Conservation (phyloP, 2,329 filamentous ascomycete genomes). For the Talaromyces sp. region DNA sequence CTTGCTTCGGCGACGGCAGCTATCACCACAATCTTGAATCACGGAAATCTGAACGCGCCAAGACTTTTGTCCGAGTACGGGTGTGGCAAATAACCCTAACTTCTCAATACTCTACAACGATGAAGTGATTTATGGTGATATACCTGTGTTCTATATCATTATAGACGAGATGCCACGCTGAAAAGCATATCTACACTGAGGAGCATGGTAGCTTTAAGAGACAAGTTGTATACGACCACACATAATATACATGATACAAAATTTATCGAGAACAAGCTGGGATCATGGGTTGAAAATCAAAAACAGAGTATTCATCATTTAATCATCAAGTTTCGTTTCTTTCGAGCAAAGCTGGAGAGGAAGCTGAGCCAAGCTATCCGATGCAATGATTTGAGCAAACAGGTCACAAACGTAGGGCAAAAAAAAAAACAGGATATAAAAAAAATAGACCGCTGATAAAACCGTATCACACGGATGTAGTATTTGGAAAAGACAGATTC, state of each 20-base stretch:
- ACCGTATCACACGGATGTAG: slow-evolving; percentile 2
- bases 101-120: not conserved
- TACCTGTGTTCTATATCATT: not conserved
- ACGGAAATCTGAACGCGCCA: slow-evolving; percentile 4
- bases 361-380: slow-evolving; percentile 15
- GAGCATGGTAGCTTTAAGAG: not conserved
- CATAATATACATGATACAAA: slow-evolving; percentile 14
- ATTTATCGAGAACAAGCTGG: slow-evolving; percentile 1
- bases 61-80: slow-evolving; percentile 1
- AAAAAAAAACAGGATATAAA: not conserved
- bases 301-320: slow-evolving; percentile 14
- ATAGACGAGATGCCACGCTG: not conserved
- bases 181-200: too few species aligned
- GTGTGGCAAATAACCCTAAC: slow-evolving; percentile 12
- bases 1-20: not conserved
- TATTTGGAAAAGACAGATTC: not conserved
- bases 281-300: not conserved
- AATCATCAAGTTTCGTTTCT: slow-evolving; percentile 18
- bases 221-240: slow-evolving; percentile 11
- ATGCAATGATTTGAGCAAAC: slow-evolving; percentile 6
- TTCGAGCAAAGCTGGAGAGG: slow-evolving; percentile 2
- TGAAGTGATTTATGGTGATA: not conserved
- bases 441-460: not conserved
- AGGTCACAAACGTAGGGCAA: slow-evolving; percentile 7
- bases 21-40: not conserved